These are phyloP conservation scores for Metrosideros polymorpha DNA, from an alignment of 441 rosid species.

Conservation along the genomic window DNA sequence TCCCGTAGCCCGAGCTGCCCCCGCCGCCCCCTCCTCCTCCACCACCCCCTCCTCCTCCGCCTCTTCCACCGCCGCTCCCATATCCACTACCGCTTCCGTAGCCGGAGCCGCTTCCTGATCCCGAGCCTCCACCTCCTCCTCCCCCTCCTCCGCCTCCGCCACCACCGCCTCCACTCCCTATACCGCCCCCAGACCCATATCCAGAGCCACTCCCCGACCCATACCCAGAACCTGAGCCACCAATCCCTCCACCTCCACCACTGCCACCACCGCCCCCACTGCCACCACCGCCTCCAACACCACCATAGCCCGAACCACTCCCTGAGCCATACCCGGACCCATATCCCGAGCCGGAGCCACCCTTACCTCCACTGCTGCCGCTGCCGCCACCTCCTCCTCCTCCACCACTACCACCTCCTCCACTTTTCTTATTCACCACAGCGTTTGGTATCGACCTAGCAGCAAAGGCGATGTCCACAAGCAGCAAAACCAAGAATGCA, in stretches of 20 bases:
- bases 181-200: slow-evolving; percentile 1
- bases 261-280: slow-evolving; percentile 15
- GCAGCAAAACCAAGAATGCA: background rate
- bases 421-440: background rate
- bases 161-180: slow-evolving; percentile 7
- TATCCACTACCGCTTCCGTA: slow-evolving; percentile 22
- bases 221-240: slow-evolving; percentile 11
- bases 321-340: background rate
- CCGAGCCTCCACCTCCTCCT: slow-evolving; percentile 15
- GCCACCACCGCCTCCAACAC: background rate
- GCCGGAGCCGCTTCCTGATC: slow-evolving; percentile 16
- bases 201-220: slow-evolving; percentile 26
- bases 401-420: background rate
- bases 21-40: slow-evolving; percentile 26
- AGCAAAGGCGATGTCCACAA: slow-evolving; percentile 2
- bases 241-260: slow-evolving; percentile 17
- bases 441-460: background rate
- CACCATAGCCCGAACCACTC: background rate
- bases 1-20: slow-evolving; percentile 18
- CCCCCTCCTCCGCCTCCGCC: slow-evolving; percentile 13
- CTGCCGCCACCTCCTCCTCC: background rate
- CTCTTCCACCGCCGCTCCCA: slow-evolving; percentile 19
- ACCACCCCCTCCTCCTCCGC: slow-evolving; percentile 17
- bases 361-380: background rate
- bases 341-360: background rate